These are phyloP conservation scores for Lactarius trivialis DNA, from an alignment of 768 basidiomycete genomes.

Conservation along the genomic window DNA sequence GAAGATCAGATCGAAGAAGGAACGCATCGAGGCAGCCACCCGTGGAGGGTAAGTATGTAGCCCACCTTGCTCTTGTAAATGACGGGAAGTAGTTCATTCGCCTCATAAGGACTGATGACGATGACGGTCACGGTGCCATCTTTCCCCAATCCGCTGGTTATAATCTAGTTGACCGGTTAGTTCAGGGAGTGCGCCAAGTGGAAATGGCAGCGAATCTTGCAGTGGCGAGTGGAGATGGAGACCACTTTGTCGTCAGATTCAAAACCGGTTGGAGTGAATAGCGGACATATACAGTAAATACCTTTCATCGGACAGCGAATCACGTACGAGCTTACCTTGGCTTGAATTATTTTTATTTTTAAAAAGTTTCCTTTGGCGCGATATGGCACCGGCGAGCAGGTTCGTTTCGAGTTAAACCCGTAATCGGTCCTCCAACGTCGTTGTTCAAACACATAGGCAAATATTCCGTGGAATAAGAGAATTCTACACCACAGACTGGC, in stretches of 20 bases:
- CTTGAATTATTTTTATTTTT: no score
- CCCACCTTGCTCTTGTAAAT: conserved; percentile 8
- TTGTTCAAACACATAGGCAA: conserved; percentile 33
- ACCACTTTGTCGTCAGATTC: neutral
- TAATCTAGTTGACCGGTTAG: conserved; percentile 14
- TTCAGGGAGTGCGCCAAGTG: conserved; percentile 1
- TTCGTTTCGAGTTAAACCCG: conserved; percentile 38
- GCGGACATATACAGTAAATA: neutral
- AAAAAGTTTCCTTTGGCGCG: no score
- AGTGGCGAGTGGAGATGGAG: conserved; percentile 9
- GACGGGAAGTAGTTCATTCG: conserved; percentile 9
- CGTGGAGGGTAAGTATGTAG: conserved; percentile 13
- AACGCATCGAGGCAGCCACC: conserved; percentile 9
- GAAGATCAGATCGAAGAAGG: conserved; percentile 15
- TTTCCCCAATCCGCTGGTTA: conserved; percentile 12
- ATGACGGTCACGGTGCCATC: neutral
- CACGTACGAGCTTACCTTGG: conserved; percentile 26
- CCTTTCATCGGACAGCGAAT: neutral
- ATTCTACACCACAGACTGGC: conserved; percentile 35
- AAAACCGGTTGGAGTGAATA: neutral
- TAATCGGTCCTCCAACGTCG: conserved; percentile 48
- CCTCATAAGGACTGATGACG: no score
- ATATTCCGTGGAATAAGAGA: conserved; percentile 40
- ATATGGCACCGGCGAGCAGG: conserved; percentile 47
- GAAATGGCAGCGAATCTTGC: conserved; percentile 4